Percentiles rank a stretch among this genome's conserved stretches.
Evolutionary conservation across 1,139 yeast genomes (phyloP).

Genomic region (Taphrina sp.): DNA sequence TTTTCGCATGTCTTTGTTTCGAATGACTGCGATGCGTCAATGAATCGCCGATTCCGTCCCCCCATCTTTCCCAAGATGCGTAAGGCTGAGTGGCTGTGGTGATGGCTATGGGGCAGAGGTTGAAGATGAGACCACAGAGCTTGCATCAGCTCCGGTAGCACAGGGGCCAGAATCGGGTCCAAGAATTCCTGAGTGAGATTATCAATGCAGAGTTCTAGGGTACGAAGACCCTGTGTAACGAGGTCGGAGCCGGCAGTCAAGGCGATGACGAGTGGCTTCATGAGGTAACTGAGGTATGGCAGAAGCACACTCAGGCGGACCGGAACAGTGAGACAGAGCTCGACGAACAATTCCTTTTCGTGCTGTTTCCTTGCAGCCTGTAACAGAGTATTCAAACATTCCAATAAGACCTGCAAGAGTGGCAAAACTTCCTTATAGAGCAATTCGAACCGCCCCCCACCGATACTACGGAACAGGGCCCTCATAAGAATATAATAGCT

Average conservation of each 20-base stretch:
- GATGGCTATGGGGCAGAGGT: conserved; percentile 90
- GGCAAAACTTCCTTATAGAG: conserved; percentile 92
- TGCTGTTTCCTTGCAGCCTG: conserved; percentile 81
- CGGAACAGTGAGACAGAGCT: conserved; percentile 90
- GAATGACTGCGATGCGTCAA: conserved; percentile 69
- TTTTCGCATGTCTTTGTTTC: conserved; percentile 62
- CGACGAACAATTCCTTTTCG: conserved; percentile 91
- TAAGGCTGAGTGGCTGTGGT: conserved; percentile 90
- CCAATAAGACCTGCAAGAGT: conserved; percentile 76
- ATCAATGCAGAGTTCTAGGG: conserved; percentile 94
- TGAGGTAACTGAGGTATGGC: conserved; percentile 82
- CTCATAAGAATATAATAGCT: conserved; percentile 85
- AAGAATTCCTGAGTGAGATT: conserved; percentile 93
- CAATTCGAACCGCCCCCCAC: conserved; percentile 92
- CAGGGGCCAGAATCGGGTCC: conserved; percentile 96
- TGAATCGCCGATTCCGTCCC: conserved; percentile 85
- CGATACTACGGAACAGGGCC: conserved; percentile 86
- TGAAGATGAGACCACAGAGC: conserved; percentile 88
- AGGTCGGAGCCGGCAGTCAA: conserved; percentile 86
- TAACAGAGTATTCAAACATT: conserved; percentile 78
- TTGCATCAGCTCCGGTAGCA: conserved; percentile 85
- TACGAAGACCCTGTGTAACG: conserved; percentile 88
- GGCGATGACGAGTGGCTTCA: conserved; percentile 88
- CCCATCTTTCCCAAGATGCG: conserved; percentile 93
- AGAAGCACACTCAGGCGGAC: conserved; percentile 88